Base-by-base conservation (phyloP, 202 grass and related monocot species). In the Elaeis oleifera region DNA sequence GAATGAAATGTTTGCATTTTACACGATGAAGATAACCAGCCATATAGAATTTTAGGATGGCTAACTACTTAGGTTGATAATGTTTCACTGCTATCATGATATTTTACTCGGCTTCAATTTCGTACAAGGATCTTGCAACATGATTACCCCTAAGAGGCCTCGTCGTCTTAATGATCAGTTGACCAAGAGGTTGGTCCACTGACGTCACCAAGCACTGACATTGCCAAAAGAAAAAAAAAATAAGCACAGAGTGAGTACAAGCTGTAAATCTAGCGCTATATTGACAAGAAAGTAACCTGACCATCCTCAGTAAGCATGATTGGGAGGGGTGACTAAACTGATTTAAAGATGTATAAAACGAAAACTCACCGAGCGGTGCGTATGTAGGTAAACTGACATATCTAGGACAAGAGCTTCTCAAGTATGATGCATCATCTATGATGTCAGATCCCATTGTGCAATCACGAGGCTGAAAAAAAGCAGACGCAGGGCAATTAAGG, bases 321-420 rank as follows among this genome's bases (percentile, higher is more conserved):
- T 50, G 54, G 3, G 8, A 13, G 8, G 23, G 16, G 5, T 1
- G 18, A 67, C 27, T n/a, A 27, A 51, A 68, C 65, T 16, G 32
- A 36, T 18, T 56, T 6, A 39, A 32, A 20, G 8, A 58, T 48
- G 5, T 15, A 71, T 50, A 21, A 36, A 6, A 1, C 55, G 36
- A 61, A 5, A 29, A 65, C 80, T 79, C 69, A 92, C 88, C 69
- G 13, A 82, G 62, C 16, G 82, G 88, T 6, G 77, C 67, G 25
- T 89, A 84, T 67, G 88, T 56, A 31, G 94, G 94, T 71, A 99
- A 63, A 28, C 69, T 78, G 59, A 99, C 68, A 28, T 81, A 76
- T 50, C 0, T 17, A 57, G 94, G 85, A 61, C 94, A 99, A 36
- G 77, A 66, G 14, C 51, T 83, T 58, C n/a, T 75, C 13, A 68